phyloP scores from a whole-genome alignment of 164 flowering plant genomes.

The Vitis amurensis region DNA sequence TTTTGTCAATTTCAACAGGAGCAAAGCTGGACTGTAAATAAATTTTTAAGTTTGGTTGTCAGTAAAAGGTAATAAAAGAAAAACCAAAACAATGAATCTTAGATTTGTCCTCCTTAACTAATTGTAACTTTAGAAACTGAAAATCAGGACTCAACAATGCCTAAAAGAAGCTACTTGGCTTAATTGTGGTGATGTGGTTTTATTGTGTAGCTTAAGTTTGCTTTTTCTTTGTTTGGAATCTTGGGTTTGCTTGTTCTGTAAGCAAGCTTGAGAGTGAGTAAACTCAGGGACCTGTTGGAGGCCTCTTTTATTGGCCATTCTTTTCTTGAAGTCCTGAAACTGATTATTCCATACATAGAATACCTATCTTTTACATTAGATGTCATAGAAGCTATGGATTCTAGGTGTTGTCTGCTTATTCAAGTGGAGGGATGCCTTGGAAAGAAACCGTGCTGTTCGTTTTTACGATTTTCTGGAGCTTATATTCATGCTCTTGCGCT shows the following conservation, averaged over 20 bases:
- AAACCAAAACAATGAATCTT: no score
- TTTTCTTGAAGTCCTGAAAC: conserved; percentile 23
- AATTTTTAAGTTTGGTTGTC: no score
- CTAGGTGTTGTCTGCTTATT: conserved; percentile 27
- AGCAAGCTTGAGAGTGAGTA: conserved; percentile 24
- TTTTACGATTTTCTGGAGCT: conserved; percentile 20
- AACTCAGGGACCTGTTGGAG: neutral
- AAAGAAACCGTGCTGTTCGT: conserved; percentile 24
- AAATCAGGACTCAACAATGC: no score
- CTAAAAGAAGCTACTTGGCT: no score
- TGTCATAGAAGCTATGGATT: conserved; percentile 20
- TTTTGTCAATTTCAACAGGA: no score
- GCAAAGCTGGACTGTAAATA: no score
- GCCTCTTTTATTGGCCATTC: conserved; percentile 20
- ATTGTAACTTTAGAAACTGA: no score
- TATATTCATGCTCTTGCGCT: conserved; percentile 19
- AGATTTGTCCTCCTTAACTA: no score
- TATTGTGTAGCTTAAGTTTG: conserved; percentile 14
- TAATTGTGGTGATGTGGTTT: neutral
- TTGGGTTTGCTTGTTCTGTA: conserved; percentile 32
- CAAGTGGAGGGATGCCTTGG: conserved; percentile 27
- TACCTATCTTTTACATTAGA: conserved; percentile 3
- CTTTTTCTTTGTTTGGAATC: conserved; percentile 31
- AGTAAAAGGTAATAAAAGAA: no score
- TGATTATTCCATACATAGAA: neutral